A percentile compares a stretch with the other conserved stretches of the same genome.
Conservation (phyloP, 305 asterid species). For the Petunia hybrid region DNA sequence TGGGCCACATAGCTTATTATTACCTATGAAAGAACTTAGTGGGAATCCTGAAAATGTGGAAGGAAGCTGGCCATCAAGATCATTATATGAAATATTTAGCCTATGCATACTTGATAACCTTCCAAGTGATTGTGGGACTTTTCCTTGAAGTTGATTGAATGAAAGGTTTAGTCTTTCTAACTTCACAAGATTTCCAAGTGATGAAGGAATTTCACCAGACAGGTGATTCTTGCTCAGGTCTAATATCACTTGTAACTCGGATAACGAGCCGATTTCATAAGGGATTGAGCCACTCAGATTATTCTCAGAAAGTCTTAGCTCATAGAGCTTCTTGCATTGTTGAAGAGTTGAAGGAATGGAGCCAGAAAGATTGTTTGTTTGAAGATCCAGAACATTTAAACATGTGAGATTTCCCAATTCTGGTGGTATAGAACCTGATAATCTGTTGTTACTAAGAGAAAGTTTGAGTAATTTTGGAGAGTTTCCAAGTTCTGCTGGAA, state of each 20-base stretch:
- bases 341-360: conserved; percentile 68
- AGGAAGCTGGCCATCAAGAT: conserved; percentile 66
- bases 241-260: conserved; percentile 74
- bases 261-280: conserved; percentile 62
- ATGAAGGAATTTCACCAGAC: conserved; percentile 73
- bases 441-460: conserved; percentile 58
- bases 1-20: conserved; percentile 69
- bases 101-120: conserved; percentile 75
- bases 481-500: conserved; percentile 74
- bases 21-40: conserved; percentile 57
- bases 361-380: conserved; percentile 71
- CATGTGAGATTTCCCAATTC: conserved; percentile 73
- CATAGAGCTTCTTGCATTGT: conserved; percentile 79
- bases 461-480: conserved; percentile 71
- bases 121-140: conserved; percentile 68
- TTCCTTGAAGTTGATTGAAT: conserved; percentile 62
- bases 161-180: conserved; percentile 83
- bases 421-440: conserved; percentile 73
- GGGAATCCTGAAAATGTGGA: conserved; percentile 68
- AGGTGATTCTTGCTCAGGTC: conserved; percentile 79
- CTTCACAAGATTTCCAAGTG: conserved; percentile 71
- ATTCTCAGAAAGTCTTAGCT: conserved; percentile 81
- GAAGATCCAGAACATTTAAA: conserved; percentile 75
- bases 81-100: conserved; percentile 71
- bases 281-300: conserved; percentile 68